A percentile compares a stretch with the other conserved stretches of the same genome.
phyloP scores from a whole-genome alignment of 768 basidiomycete genomes.

The Russula vinacea region DNA sequence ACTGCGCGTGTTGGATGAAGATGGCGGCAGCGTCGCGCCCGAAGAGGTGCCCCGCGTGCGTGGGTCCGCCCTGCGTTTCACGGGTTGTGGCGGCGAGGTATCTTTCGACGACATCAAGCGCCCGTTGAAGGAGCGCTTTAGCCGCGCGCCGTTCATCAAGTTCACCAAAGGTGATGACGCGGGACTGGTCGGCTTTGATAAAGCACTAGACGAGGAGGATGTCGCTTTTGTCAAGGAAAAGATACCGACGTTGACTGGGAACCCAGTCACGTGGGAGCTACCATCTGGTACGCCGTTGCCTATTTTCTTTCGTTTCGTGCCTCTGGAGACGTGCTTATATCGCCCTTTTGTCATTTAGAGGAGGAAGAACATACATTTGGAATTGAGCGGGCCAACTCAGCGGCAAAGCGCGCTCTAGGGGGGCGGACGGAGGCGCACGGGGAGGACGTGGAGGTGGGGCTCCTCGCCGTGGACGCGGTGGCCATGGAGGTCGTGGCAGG shows the following conservation, averaged over 20 bases:
- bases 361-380: constrained; percentile 70
- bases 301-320: background rate
- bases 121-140: constrained; percentile 48
- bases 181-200: constrained; percentile 57
- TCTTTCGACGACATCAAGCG: constrained; percentile 61
- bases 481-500: constrained; percentile 32
- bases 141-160: constrained; percentile 48
- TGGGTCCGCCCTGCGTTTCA: constrained; percentile 49
- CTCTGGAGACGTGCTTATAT: constrained; percentile 2
- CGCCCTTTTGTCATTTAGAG: constrained; percentile 42
- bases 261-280: constrained; percentile 60
- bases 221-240: constrained; percentile 64
- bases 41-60: constrained; percentile 45
- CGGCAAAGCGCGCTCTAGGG: constrained; percentile 51
- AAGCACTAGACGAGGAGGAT: constrained; percentile 67
- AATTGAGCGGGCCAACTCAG: constrained; percentile 66
- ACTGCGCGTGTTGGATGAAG: constrained; percentile 59
- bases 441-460: constrained; percentile 48
- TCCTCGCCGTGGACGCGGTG: constrained; percentile 38
- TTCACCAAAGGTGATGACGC: constrained; percentile 45
- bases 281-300: constrained; percentile 50
- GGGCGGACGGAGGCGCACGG: constrained; percentile 35
- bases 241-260: constrained; percentile 60
- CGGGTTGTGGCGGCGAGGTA: constrained; percentile 54
- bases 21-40: constrained; percentile 46